Evolutionary conservation across 306 rosid species (phyloP), one percentile per base, ranked within the genome.

Genomic region (Vigna hirtella): DNA sequence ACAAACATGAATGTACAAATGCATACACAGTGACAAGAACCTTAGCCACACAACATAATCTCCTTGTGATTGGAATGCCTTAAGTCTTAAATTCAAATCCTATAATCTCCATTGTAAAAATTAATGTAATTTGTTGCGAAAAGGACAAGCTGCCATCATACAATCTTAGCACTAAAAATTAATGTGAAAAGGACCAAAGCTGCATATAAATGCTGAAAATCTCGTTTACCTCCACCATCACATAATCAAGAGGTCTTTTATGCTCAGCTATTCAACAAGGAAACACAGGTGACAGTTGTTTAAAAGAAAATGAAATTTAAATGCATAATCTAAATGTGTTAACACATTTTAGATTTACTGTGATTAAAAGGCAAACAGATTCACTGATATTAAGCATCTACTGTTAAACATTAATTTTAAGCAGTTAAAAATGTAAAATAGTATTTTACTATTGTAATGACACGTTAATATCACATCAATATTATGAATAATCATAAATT

Each of bases 61-160:
- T 52, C 4, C 26, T 3, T 55, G 30, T 26, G 5, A 12, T 12
- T 58, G n/a, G 9, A 24, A 5, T 5, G 13, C 9, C 65, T 12
- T 5, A 11, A 58, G 34, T 24, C 34, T 22, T 56, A 10, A 56
- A 56, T 3, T 10, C 14, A 20, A 56, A 56, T 3, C 30, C 7
- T 20, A 51, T 12, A 45, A 49, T 49, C n/a, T 5, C 53, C 53
- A 13, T 14, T 49, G 57, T 7, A 51, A 51, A 17, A 50, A 34
- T 51, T 53, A 16, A 14, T 34, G 52, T 18, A 16, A 15, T 24
- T 52, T 52, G 55, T 38, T 9, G 42, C 13, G 28, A 53, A 66
- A 40, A 24, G 81, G 65, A 51, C 55, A 64, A 18, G 40, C 51
- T 76, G 32, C 59, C 16, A n/a, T 65, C 50, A 65, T n/a, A 66